phyloP scores from a whole-genome alignment of 2,329 filamentous ascomycete species.

The Cladosporium sp. region DNA sequence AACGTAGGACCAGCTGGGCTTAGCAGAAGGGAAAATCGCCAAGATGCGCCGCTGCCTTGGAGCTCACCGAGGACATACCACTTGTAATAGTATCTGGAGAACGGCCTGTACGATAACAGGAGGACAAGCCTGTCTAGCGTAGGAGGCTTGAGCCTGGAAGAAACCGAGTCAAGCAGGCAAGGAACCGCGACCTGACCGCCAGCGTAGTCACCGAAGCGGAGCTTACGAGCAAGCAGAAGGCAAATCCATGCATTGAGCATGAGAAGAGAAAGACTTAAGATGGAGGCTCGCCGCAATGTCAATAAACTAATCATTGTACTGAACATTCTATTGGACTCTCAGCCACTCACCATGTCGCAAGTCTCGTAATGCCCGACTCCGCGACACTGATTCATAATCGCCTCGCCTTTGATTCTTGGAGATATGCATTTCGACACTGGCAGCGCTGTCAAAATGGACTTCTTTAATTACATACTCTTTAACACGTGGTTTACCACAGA shows the following conservation, averaged over 20 bases:
- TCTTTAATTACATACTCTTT: background rate
- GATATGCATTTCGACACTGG: background rate
- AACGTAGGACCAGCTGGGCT: no score
- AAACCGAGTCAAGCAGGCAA: no score
- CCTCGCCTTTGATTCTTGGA: background rate
- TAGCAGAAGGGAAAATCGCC: no score
- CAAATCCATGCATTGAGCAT: no score
- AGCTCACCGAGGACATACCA: no score
- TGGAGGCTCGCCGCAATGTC: background rate
- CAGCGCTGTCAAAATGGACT: background rate
- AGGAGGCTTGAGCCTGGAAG: background rate
- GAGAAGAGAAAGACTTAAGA: background rate
- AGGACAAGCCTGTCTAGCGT: background rate
- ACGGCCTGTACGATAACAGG: background rate
- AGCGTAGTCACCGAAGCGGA: background rate
- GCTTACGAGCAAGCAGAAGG: background rate
- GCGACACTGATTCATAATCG: background rate
- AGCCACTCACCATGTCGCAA: background rate
- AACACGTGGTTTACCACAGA: background rate
- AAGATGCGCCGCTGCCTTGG: no score
- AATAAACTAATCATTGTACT: background rate
- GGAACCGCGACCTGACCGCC: no score
- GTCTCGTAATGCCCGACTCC: background rate
- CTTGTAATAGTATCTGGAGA: background rate
- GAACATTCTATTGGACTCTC: background rate